Base-by-base conservation (phyloP, 345 rosid species). In the Jatropha curcas region DNA sequence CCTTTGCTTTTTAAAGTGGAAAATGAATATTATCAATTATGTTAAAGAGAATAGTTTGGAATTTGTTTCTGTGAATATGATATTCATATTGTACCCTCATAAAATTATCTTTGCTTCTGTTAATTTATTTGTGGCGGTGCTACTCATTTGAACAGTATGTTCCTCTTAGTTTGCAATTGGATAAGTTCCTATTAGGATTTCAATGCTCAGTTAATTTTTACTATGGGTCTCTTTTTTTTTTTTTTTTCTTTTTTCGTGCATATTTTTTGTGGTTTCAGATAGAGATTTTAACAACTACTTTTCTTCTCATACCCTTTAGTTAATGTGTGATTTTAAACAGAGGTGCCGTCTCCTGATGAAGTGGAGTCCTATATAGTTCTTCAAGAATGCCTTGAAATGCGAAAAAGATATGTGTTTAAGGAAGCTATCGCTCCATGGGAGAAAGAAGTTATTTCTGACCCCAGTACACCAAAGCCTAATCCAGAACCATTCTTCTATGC, bases 381-480 rank as follows among this genome's bases (percentile, higher is more conserved):
- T 77, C 98, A 91, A 88, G 96, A 96, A 71, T 96, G 99, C 81
- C 98, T 96, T 79, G 92, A 93, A 78, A 60, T 93, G 86, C 78
- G 99, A 72, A 91, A 87, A 71, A 88, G 86, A 68, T 96, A 96
- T 75, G 70, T 93, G 37, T 96, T 85, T 80, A 89, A 74, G 72
- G 98, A 96, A 79, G 88, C 97, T 35, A 80, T 88, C 78, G 97
- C 97, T 60, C 97, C 99, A 25, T 96, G 98, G 99, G 98, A 86
- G 65, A 96, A 86, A 79, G 98, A 96, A 89, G 84, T 88, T 66
- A 91, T 96, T 77, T 89, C 88, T 62, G 99, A 96, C 71, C 99
- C 99, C 19, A 89, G 98, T 70, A 96, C 99, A 2, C 99, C 99
- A 16, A 96, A 93, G 88, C 94, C 93, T 71, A 96, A 96, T 77